Evolutionary conservation across 2,329 filamentous ascomycete genomes (phyloP).

Genomic region (Hirsutella minnesotensis): DNA sequence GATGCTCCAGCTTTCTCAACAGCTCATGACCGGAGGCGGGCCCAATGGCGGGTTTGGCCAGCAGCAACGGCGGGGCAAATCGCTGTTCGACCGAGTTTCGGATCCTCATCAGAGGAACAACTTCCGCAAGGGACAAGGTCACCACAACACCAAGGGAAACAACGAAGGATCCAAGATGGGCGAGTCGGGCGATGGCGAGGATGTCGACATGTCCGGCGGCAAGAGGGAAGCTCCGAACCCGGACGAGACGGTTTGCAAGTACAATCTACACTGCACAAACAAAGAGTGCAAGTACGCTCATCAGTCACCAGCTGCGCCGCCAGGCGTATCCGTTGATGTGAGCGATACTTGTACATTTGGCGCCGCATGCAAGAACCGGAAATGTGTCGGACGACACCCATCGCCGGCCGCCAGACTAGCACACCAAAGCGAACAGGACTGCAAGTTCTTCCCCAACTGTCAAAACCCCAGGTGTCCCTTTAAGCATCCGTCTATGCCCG

Average conservation of each 20-base stretch:
- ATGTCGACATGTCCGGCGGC: conserved; percentile 49
- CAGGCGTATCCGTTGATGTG: conserved; percentile 65
- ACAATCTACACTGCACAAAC: conserved; percentile 79
- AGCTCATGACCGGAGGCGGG: conserved; percentile 44
- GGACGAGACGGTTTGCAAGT: conserved; percentile 72
- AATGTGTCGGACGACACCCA: conserved; percentile 85
- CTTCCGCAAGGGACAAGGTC: conserved; percentile 36
- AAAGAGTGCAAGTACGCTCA: conserved; percentile 87
- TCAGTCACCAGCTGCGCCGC: conserved; percentile 80
- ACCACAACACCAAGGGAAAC: conserved; percentile 23
- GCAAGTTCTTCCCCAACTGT: conserved; percentile 87
- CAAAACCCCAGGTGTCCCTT: conserved; percentile 81
- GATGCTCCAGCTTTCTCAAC: conserved; percentile 64
- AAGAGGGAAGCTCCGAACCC: conserved; percentile 42
- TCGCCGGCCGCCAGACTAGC: conserved; percentile 72
- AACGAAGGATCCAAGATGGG: conserved; percentile 22
- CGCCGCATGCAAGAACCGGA: conserved; percentile 88
- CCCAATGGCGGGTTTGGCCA: conserved; percentile 26
- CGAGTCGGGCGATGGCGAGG: conserved; percentile 34
- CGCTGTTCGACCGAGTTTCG: conserved; percentile 66
- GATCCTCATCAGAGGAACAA: conserved; percentile 34
- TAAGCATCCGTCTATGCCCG: conserved; percentile 74
- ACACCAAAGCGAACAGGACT: conserved; percentile 75
- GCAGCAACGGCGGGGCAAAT: conserved; percentile 37
- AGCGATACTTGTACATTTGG: conserved; percentile 74